Evolutionary conservation across 1,139 yeast species (phyloP).

Genomic region (Magnusiomyces tetraspermus): DNA sequence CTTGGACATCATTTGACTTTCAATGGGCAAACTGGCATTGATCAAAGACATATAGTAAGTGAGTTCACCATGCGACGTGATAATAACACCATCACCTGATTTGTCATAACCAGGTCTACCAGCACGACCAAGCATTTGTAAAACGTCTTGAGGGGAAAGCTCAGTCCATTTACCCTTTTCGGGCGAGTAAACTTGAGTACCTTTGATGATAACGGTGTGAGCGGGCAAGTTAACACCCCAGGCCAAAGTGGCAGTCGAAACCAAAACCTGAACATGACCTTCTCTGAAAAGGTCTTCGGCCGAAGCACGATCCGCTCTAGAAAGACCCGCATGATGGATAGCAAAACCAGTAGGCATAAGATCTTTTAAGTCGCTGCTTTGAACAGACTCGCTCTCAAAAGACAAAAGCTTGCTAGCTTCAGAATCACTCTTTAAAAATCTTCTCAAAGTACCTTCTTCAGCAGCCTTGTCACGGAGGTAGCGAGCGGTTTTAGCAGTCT

Average conservation of each 20-base stretch:
- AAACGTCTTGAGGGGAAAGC: slow-evolving; percentile 83
- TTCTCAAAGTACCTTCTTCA: slow-evolving; percentile 45
- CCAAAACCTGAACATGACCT: slow-evolving; percentile 72
- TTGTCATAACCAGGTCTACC: slow-evolving; percentile 93
- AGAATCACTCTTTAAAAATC: slow-evolving; percentile 42
- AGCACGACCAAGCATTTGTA: slow-evolving; percentile 94
- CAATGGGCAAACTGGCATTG: slow-evolving; percentile 87
- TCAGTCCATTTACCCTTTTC: slow-evolving; percentile 84
- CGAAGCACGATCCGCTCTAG: slow-evolving; percentile 59
- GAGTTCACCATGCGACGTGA: slow-evolving; percentile 76
- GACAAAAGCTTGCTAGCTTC: slow-evolving; percentile 57
- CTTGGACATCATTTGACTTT: slow-evolving; percentile 68
- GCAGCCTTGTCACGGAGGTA: slow-evolving; percentile 55
- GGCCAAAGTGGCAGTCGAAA: slow-evolving; percentile 91
- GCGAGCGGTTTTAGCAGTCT: slow-evolving; percentile 74
- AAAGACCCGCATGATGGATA: slow-evolving; percentile 89
- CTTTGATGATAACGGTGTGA: slow-evolving; percentile 89
- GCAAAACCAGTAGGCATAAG: slow-evolving; percentile 71
- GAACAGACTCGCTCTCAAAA: slow-evolving; percentile 51
- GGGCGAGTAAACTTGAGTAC: slow-evolving; percentile 90
- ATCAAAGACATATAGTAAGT: slow-evolving; percentile 82
- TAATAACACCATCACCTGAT: slow-evolving; percentile 88
- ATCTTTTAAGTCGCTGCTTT: slow-evolving; percentile 48
- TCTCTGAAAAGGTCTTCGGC: slow-evolving; percentile 85
- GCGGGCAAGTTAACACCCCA: slow-evolving; percentile 99